These are phyloP conservation scores for Hypoxylon sp. DNA, from an alignment of 2,329 filamentous ascomycete genomes.

Conservation along the genomic window DNA sequence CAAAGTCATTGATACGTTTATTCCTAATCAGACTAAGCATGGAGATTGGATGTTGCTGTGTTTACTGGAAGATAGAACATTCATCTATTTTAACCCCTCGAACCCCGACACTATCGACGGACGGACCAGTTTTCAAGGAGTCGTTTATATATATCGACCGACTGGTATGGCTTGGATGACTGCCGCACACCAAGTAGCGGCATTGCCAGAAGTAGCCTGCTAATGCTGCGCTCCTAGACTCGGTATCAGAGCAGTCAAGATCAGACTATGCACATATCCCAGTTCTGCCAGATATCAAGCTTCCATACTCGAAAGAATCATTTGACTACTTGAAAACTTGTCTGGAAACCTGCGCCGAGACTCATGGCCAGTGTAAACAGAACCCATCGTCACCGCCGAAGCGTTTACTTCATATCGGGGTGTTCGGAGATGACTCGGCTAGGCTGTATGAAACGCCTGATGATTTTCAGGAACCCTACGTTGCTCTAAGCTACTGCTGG, in stretches of 20 bases:
- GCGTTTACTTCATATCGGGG: conserved; percentile 17
- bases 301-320: conserved; percentile 20
- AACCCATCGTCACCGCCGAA: conserved; percentile 11
- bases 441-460: conserved; percentile 13
- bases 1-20: conserved; percentile 7
- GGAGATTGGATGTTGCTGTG: conserved; percentile 1
- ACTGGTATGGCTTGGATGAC: conserved; percentile 15
- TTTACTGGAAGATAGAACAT: conserved; percentile 1
- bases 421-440: background rate
- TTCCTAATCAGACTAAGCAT: conserved; percentile 1
- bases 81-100: background rate
- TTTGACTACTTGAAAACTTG: conserved; percentile 18
- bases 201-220: background rate
- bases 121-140: background rate
- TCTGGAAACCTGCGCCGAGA: conserved; percentile 19
- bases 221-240: conserved; percentile 15
- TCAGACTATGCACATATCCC: conserved; percentile 17
- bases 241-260: background rate
- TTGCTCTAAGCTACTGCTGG: conserved; percentile 34
- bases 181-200: background rate
- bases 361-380: conserved; percentile 15
- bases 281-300: conserved; percentile 13
- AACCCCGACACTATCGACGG: background rate
- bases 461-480: conserved; percentile 21
- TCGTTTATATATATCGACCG: conserved; percentile 17